Conservation (phyloP, 495 filamentous ascomycete species). For the Clavariopsis aquatica region DNA sequence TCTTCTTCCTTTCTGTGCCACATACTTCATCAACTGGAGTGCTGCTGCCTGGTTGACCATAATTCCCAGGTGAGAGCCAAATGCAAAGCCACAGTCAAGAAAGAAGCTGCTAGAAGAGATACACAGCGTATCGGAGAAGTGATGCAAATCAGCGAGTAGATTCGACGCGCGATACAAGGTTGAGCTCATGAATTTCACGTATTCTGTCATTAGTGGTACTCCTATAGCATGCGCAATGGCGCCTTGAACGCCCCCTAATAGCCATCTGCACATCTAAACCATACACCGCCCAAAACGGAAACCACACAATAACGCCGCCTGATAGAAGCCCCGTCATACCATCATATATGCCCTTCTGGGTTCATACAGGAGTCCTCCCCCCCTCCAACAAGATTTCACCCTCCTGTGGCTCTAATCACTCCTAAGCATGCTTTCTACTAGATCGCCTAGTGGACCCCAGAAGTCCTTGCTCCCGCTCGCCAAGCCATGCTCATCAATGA, state of each 20-base stretch:
- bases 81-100: no score
- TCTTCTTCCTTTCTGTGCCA: no score
- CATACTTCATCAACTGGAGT: no score
- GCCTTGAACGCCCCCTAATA: not conserved
- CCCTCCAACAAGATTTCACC: no score
- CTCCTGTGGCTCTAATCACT: slow-evolving; percentile 81
- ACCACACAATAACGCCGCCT: not conserved
- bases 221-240: not conserved
- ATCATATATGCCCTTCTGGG: not conserved
- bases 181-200: not conserved
- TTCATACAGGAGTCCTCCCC: no score
- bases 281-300: not conserved
- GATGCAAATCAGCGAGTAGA: no score
- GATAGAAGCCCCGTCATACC: not conserved
- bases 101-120: no score
- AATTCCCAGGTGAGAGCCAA: no score
- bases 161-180: not conserved
- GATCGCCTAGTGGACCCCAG: slow-evolving; percentile 93
- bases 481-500: slow-evolving; percentile 89
- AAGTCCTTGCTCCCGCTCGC: slow-evolving; percentile 86
- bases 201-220: not conserved
- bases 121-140: no score
- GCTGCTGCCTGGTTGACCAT: no score
- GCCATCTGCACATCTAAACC: slow-evolving; percentile 12
- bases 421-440: slow-evolving; percentile 94